Conservation (phyloP, 192 early-diverging fungal species). For the Coemansia sp. region DNA sequence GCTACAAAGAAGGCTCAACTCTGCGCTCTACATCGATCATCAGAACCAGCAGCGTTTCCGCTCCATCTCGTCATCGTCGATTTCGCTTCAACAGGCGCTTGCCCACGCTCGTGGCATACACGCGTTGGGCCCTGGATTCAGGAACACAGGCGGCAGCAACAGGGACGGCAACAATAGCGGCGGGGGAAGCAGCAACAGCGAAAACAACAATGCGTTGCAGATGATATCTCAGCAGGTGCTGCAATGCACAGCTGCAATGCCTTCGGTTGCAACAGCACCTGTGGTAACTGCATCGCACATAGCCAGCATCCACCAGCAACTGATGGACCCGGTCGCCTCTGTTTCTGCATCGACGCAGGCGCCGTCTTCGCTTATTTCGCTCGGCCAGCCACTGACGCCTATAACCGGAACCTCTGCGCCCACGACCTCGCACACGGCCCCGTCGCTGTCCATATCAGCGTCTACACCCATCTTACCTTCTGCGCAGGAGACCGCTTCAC, state of each 20-base stretch:
- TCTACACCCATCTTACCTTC: neutral
- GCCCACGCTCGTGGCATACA: neutral
- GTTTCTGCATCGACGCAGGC: neutral
- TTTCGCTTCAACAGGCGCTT: constrained; percentile 11
- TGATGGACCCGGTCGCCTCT: neutral
- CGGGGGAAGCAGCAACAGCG: neutral
- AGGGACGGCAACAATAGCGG: constrained; percentile 2
- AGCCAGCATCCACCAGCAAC: constrained; percentile 3
- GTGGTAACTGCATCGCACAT: neutral
- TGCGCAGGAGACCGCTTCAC: too few species aligned
- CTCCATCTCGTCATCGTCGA: constrained; percentile 15
- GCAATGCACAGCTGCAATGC: constrained; percentile 10
- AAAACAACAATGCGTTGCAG: constrained; percentile 1
- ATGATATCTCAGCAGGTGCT: constrained; percentile 12
- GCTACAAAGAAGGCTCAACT: constrained; percentile 5
- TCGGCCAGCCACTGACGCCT: neutral
- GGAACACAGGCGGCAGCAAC: constrained; percentile 1
- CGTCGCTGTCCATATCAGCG: neutral
- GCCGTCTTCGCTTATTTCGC: neutral
- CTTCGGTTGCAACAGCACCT: neutral
- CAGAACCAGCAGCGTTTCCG: constrained; percentile 16
- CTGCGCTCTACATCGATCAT: constrained; percentile 9
- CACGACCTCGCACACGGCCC: neutral
- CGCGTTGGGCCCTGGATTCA: neutral
- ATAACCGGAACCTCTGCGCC: neutral